These are phyloP conservation scores for Coemansia sp. DNA, from an alignment of 192 early-diverging fungal species.

Conservation along the genomic window DNA sequence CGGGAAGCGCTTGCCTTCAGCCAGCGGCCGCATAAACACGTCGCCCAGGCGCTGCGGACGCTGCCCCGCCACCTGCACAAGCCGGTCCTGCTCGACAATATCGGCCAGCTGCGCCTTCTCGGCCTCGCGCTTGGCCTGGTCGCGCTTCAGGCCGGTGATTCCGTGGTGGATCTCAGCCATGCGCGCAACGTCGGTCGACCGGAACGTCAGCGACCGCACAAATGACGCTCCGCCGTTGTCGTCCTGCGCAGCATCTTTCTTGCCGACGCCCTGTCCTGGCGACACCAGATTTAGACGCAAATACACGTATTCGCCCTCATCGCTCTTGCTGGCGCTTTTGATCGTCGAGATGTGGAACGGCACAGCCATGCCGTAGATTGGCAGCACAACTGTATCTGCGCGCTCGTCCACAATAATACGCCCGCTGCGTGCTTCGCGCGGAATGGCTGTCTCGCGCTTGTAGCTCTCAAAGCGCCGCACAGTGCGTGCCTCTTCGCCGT, in stretches of 20 bases:
- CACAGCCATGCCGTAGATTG: conserved; percentile 93
- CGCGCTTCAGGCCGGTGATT: conserved; percentile 91
- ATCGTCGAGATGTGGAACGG: conserved; percentile 98
- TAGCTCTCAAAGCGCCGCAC: conserved; percentile 96
- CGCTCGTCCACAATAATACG: conserved; percentile 88
- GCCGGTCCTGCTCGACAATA: conserved; percentile 90
- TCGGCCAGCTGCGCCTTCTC: conserved; percentile 95
- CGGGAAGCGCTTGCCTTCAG: conserved; percentile 87
- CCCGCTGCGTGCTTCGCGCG: conserved; percentile 72
- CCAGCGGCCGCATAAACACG: conserved; percentile 87
- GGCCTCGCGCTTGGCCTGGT: conserved; percentile 87
- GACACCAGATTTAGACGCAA: conserved; percentile 95
- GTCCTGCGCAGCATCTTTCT: conserved; percentile 85
- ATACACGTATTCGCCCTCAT: conserved; percentile 88
- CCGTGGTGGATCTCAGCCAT: conserved; percentile 83
- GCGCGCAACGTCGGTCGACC: conserved; percentile 77
- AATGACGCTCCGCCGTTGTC: conserved; percentile 88
- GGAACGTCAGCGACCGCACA: conserved; percentile 88
- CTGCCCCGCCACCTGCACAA: conserved; percentile 73
- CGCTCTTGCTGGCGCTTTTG: conserved; percentile 90
- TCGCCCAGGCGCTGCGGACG: conserved; percentile 80
- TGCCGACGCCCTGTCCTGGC: conserved; percentile 87
- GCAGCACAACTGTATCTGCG: conserved; percentile 85
- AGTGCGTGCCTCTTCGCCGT: conserved; percentile 66
- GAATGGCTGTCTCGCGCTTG: conserved; percentile 82